Evolutionary conservation across 768 basidiomycete species (phyloP), one percentile per base, ranked within the genome.

Genomic region (Mrakia gelida): DNA sequence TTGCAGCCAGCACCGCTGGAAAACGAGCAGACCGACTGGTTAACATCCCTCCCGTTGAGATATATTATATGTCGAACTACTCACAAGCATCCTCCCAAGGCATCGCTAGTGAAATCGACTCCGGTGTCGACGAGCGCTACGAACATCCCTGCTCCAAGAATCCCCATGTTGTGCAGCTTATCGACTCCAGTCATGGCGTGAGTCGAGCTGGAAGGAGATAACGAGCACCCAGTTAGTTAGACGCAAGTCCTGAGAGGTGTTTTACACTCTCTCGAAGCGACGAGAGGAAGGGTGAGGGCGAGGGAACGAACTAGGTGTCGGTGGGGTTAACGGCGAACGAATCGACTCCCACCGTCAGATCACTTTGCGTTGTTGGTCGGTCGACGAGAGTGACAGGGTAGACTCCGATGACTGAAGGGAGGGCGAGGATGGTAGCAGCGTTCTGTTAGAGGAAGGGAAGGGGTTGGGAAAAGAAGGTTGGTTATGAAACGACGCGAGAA

Each of bases 91-190:
- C 77, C 72, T 68, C 77, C 77, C 52, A 78, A 67, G 8, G 63
- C 63, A 0, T 65, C 65, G 41, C 73, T 72, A 4, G 72, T 78
- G 54, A 74, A 78, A 52, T 77, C 76, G 67, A 77, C 63, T 26
- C 76, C 76, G 7, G 71, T 62, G 80, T 89, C 89, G 74, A 91
- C 86, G 63, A 91, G 88, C 79, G 87, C 91, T 75, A 92, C 87
- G 81, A 90, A 90, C 82, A 91, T 85, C 2, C 91, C 91, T 59
- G 87, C 87, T 18, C 92, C 91, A 38, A 86, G 86, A 81, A 89
- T 86, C 0, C 90, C 90, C 79, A 87, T 81, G 8, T 89, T 89
- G 81, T 92, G 91, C 28, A 91, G 86, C 79, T 87, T 88, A 80
- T 91, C 88, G 1, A 91, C 90, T 28, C 89, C 88, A 68, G 78